Conservation (phyloP, 495 filamentous ascomycete species). For the Tuber microsphaerosporum region DNA sequence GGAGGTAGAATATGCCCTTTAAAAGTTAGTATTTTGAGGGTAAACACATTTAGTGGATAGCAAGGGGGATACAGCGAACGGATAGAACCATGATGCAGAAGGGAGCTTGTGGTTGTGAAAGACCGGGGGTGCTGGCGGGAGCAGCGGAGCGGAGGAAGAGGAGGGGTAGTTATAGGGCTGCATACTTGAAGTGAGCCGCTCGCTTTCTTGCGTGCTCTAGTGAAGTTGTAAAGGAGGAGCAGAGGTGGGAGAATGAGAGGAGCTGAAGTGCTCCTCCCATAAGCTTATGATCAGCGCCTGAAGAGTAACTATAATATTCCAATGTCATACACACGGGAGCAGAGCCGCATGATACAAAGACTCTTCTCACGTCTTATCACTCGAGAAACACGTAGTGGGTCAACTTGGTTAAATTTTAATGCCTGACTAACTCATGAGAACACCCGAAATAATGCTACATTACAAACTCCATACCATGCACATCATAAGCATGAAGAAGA, state of each 20-base stretch:
- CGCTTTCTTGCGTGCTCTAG: background rate
- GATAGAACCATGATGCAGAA: conserved; percentile 26
- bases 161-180: conserved; percentile 9
- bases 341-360: background rate
- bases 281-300: background rate
- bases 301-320: background rate
- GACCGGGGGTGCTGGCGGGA: conserved; percentile 15
- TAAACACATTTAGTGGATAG: background rate
- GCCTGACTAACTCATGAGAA: background rate
- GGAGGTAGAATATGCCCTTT: conserved; percentile 73
- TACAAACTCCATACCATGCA: background rate
- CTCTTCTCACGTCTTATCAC: background rate
- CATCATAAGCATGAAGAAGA: background rate
- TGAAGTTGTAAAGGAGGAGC: background rate
- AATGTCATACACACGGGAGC: background rate
- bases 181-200: background rate
- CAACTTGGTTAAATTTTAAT: background rate
- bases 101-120: conserved; percentile 27
- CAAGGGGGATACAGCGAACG: conserved; percentile 18
- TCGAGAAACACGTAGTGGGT: background rate
- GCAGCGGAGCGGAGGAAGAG: conserved; percentile 24
- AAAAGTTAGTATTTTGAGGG: conserved; percentile 36
- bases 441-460: background rate
- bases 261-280: background rate
- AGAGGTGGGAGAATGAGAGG: background rate